Base-by-base conservation (phyloP, 257 asterid genomes). In the Solanum bulbocastanum region DNA sequence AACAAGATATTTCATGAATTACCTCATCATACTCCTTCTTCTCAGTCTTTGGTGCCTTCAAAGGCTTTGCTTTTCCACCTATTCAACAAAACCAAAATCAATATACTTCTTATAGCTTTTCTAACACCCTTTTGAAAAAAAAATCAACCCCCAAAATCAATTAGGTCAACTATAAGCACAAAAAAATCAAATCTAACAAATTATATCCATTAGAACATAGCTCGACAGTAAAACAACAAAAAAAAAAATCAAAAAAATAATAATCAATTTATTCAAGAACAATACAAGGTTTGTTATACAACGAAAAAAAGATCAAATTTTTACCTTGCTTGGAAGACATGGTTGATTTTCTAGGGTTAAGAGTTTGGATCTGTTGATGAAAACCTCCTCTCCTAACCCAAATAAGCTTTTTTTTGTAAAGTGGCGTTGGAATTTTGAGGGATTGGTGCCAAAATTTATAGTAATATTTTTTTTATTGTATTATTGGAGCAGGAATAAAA, bases 1-100 rank as follows among this genome's bases (percentile, higher is more conserved):
- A 79, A 46, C 8, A 46, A 81, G 49, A 46, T 15, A 15, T 46
- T 27, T 27, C 66, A 46, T 10, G 1, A 81, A 46, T 46, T 46
- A 81, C 85, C 66, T 81, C 85, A 11, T 81, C 85, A 37, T 81
- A 81, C 4, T 81, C 85, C 85, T 81, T 81, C 85, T 81, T 81
- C 5, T 81, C 85, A 46, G 3, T 5, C 42, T 81, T 81, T 46
- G 85, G 68, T 46, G 85, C 85, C 85, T 81, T 81, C 85, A 81
- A 81, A 81, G 85, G 85, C 68, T 81, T 81, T 27, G 85, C 85
- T 37, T 81, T 81, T 81, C 85, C 85, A 81, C 85, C 85, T 81
- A 13, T 81, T 30, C 85, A 30, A 81, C 85, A 46, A 46, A 81
- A 4, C n/a, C 10, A 30, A 30, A 25, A 25, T 78, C 39, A 78